A percentile compares a stretch with the other conserved stretches of the same genome.
Conservation (phyloP, 108 stramenopile species). For the Phaeodactylum tricornutum region DNA sequence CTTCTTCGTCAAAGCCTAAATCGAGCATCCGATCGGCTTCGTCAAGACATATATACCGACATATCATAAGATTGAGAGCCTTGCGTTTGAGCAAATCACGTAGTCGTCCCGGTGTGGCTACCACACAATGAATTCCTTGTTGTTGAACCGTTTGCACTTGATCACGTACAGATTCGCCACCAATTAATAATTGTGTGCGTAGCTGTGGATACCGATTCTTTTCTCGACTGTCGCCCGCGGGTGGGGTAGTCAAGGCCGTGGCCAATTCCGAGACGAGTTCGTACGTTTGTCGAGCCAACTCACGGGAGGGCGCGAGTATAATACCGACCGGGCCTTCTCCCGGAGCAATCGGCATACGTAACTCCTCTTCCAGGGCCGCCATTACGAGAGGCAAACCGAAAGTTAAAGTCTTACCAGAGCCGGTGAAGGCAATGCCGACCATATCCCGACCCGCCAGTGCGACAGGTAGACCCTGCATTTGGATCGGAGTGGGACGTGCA, state of each 20-base stretch:
- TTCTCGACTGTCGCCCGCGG: conserved; percentile 1
- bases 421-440: conserved; percentile 99
- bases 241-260: conserved; percentile 6
- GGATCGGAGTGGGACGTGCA: conserved; percentile 94
- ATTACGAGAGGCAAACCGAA: conserved; percentile 93
- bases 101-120: conserved; percentile 94
- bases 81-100: conserved; percentile 84
- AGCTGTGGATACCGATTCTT: conserved; percentile 57
- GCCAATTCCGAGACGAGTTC: conserved; percentile 81
- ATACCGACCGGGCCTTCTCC: conserved; percentile 96
- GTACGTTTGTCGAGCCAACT: conserved; percentile 96
- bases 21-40: conserved; percentile 99
- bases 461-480: conserved; percentile 98
- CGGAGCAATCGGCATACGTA: conserved; percentile 80
- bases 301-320: conserved; percentile 92
- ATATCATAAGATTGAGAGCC: conserved; percentile 78
- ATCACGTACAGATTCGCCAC: conserved; percentile 86
- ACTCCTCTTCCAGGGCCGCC: conserved; percentile 94
- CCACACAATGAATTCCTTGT: conserved; percentile 85
- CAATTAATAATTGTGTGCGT: conserved; percentile 85
- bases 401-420: conserved; percentile 91
- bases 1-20: conserved; percentile 96
- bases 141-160: conserved; percentile 70
- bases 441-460: conserved; percentile 95
- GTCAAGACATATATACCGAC: conserved; percentile 93